phyloP scores from a whole-genome alignment of 2,329 filamentous ascomycete species.

The Fusarium ramigenum region DNA sequence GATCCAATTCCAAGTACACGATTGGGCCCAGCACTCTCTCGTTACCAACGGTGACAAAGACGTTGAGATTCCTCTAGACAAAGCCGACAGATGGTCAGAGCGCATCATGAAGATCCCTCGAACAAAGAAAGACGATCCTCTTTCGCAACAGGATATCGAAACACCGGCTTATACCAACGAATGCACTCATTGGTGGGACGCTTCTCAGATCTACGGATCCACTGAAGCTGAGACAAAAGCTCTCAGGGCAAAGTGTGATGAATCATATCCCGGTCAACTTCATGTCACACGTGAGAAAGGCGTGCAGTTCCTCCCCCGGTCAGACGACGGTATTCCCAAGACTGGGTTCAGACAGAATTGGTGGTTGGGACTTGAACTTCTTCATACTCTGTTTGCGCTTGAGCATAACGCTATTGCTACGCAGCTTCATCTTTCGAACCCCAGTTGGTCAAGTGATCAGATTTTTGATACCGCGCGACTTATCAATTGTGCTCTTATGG shows the following conservation, averaged over 20 bases:
- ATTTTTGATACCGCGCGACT: slow-evolving; percentile 9
- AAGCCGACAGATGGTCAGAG: slow-evolving; percentile 5
- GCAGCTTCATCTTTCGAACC: slow-evolving; percentile 19
- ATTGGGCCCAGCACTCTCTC: slow-evolving; percentile 14
- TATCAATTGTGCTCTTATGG: slow-evolving; percentile 24
- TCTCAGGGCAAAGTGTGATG: background rate
- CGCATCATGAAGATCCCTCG: slow-evolving; percentile 6
- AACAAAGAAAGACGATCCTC: background rate
- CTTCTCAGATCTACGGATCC: slow-evolving; percentile 26
- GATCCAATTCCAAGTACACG: slow-evolving; percentile 27
- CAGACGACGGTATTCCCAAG: slow-evolving; percentile 6
- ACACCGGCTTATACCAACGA: slow-evolving; percentile 21
- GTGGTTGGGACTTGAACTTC: slow-evolving; percentile 24
- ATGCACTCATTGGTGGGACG: slow-evolving; percentile 25
- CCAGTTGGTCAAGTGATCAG: slow-evolving; percentile 16
- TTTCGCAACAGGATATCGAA: background rate
- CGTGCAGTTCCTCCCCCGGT: slow-evolving; percentile 13
- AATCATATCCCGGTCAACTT: slow-evolving; percentile 1
- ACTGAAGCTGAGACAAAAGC: slow-evolving; percentile 8
- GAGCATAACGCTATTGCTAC: slow-evolving; percentile 22
- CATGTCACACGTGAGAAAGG: background rate
- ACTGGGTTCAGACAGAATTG: slow-evolving; percentile 25
- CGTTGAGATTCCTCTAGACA: background rate
- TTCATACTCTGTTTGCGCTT: slow-evolving; percentile 18
- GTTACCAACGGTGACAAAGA: background rate